Evolutionary conservation across 345 rosid genomes (phyloP).

Genomic region (Pugionium dolabratum): DNA sequence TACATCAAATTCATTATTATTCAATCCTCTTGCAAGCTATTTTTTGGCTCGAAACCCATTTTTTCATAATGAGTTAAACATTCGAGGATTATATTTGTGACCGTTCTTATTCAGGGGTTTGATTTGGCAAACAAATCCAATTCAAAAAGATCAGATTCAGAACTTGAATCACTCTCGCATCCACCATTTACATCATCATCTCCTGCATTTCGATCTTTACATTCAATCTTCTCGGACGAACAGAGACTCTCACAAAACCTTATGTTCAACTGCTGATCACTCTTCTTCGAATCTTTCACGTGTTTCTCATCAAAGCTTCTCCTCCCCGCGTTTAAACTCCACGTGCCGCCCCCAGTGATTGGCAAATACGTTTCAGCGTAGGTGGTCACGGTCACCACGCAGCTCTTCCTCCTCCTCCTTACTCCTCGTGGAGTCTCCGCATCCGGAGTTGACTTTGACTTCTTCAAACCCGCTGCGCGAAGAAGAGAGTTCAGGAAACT

Average conservation of each 20-base stretch:
- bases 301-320: constrained; percentile 61
- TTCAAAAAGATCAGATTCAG: constrained; percentile 94
- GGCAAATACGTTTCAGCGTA: constrained; percentile 51
- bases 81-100: background rate
- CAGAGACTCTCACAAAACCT: constrained; percentile 25
- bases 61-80: constrained; percentile 21
- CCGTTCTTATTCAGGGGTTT: constrained; percentile 15
- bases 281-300: constrained; percentile 27
- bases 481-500: constrained; percentile 82
- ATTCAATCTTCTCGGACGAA: constrained; percentile 35
- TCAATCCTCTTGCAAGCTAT: too few species aligned
- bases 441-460: constrained; percentile 51
- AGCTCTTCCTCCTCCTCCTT: constrained; percentile 67
- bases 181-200: constrained; percentile 50
- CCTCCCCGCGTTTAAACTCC: constrained; percentile 53
- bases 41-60: too few species aligned
- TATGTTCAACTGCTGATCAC: constrained; percentile 17
- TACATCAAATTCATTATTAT: too few species aligned
- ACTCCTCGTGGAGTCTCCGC: constrained; percentile 68
- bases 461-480: constrained; percentile 62
- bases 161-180: constrained; percentile 80
- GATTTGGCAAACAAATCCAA: constrained; percentile 46
- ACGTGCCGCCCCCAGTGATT: constrained; percentile 51
- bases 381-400: constrained; percentile 45
- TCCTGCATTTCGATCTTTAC: constrained; percentile 14